phyloP scores from a whole-genome alignment of 1,284 basidiomycete genomes.

The Sutorius eximius region DNA sequence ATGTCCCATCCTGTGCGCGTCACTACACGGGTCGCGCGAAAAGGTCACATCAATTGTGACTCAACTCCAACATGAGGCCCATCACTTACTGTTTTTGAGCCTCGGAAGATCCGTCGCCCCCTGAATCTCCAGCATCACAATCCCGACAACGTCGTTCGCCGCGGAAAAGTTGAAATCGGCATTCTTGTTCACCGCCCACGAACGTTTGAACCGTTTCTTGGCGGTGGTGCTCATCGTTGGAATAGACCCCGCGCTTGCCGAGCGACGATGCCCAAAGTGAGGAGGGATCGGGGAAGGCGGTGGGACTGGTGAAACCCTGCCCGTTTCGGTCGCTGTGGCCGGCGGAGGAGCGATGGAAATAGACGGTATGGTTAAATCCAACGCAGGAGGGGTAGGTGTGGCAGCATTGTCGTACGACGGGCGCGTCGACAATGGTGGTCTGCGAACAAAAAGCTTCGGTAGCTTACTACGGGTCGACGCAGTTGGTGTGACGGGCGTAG shows the following conservation, averaged over 20 bases:
- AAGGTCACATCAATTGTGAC: constrained; percentile 5
- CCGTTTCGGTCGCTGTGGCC: constrained; percentile 5
- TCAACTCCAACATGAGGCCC: constrained; percentile 1
- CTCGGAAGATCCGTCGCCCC: constrained; percentile 82
- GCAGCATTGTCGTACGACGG: constrained; percentile 30
- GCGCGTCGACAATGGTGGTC: constrained; percentile 34
- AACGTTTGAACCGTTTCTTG: constrained; percentile 34
- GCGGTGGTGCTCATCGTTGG: constrained; percentile 21
- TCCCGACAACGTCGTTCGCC: constrained; percentile 82
- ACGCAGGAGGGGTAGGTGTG: constrained; percentile 5
- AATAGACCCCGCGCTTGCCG: constrained; percentile 32
- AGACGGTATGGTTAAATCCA: constrained; percentile 12
- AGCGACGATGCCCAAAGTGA: constrained; percentile 32
- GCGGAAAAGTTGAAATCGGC: constrained; percentile 67
- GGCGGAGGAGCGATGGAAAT: constrained; percentile 11
- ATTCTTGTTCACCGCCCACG: constrained; percentile 34
- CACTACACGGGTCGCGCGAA: constrained; percentile 44
- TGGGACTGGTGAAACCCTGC: constrained; percentile 9
- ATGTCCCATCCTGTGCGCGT: constrained; percentile 90
- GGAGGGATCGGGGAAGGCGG: constrained; percentile 19
- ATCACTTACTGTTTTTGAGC: constrained; percentile 77
- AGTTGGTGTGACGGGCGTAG: constrained; percentile 22
- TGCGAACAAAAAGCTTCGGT: constrained; percentile 41
- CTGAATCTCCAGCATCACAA: constrained; percentile 81
- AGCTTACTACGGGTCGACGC: constrained; percentile 31